These are phyloP conservation scores for Hypomontagnella monticulosa DNA, from an alignment of 495 filamentous ascomycete genomes.

Conservation along the genomic window DNA sequence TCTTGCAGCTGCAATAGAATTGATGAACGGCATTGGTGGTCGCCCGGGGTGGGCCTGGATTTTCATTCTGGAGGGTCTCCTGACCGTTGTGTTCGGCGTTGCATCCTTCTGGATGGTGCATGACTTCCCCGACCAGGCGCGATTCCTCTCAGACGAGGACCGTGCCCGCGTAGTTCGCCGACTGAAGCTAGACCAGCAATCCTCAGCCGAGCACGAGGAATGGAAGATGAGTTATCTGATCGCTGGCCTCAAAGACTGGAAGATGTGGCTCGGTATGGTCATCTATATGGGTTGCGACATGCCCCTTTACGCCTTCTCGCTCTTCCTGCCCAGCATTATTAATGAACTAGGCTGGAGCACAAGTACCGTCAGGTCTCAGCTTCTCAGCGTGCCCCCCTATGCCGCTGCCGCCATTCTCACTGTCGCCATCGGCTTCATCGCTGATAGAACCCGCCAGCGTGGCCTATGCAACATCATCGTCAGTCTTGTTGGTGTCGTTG, in stretches of 20 bases:
- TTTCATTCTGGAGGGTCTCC: constrained; percentile 80
- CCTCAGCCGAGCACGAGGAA: constrained; percentile 79
- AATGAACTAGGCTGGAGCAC: constrained; percentile 71
- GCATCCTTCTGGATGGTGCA: constrained; percentile 85
- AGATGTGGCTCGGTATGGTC: constrained; percentile 79
- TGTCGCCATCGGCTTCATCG: constrained; percentile 76
- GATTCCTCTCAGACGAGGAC: constrained; percentile 77
- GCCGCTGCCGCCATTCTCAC: constrained; percentile 83
- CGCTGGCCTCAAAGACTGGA: constrained; percentile 83
- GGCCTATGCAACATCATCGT: constrained; percentile 84
- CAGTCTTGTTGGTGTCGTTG: constrained; percentile 75
- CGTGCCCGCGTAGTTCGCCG: constrained; percentile 77
- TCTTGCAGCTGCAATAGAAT: constrained; percentile 78
- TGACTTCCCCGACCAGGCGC: constrained; percentile 87
- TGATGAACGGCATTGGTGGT: constrained; percentile 76
- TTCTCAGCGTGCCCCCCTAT: constrained; percentile 89
- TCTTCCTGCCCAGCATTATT: constrained; percentile 92
- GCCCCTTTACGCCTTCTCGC: constrained; percentile 88
- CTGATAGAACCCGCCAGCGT: constrained; percentile 79
- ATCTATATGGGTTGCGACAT: constrained; percentile 82
- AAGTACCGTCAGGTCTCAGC: constrained; percentile 70
- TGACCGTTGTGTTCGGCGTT: constrained; percentile 77
- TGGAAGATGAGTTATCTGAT: constrained; percentile 82
- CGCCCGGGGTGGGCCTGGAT: constrained; percentile 86
- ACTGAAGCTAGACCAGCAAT: constrained; percentile 78